phyloP scores from a whole-genome alignment of 768 basidiomycete species.

The Tricholoma sp. region DNA sequence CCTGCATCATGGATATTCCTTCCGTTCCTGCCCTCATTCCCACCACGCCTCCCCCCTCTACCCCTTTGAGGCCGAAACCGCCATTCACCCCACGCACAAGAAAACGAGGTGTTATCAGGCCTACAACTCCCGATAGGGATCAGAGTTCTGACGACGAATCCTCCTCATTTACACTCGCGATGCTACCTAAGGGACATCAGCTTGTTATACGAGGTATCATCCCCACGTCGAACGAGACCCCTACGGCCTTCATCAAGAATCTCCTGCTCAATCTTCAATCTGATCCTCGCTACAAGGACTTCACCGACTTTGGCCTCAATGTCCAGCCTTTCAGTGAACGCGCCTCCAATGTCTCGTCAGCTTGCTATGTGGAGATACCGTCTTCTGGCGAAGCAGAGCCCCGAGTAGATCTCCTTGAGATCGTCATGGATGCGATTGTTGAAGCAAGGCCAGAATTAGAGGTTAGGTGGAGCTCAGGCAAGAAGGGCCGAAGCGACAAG shows the following conservation, averaged over 20 bases:
- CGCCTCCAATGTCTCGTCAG: neutral
- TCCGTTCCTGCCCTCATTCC: neutral
- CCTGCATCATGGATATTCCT: neutral
- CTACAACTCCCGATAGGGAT: neutral
- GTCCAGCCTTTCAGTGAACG: neutral
- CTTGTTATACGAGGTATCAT: neutral
- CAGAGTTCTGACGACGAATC: neutral
- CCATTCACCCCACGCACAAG: neutral
- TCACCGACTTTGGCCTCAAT: neutral
- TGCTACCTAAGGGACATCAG: neutral
- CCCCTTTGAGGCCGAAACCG: neutral
- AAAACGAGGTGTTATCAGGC: neutral
- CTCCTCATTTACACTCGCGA: neutral
- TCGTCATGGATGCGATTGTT: neutral
- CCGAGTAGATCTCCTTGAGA: neutral
- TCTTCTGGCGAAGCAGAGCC: neutral
- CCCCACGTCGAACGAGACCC: neutral
- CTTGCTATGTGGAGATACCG: neutral
- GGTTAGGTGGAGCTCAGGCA: constrained; percentile 2
- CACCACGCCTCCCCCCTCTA: neutral
- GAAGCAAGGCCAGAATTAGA: constrained; percentile 3
- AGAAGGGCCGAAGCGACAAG: neutral
- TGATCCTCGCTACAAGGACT: neutral
- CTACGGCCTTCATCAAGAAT: neutral
- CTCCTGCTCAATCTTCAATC: neutral